Evolutionary conservation across 306 rosid genomes (phyloP), one percentile per base, ranked within the genome.

Genomic region (Pyrus bretschneideri): DNA sequence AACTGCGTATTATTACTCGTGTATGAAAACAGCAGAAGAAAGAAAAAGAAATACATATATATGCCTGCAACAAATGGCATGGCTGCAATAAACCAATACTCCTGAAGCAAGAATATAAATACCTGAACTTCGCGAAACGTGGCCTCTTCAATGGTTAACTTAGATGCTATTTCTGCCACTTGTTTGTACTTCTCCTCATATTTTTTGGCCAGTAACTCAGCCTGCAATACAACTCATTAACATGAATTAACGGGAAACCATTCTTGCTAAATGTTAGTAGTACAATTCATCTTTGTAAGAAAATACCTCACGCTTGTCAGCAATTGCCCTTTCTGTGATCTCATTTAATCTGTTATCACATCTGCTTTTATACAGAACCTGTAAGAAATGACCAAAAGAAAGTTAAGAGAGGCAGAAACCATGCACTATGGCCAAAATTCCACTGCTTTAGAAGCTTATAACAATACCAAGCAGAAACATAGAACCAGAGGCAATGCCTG

Each of bases 151-250:
- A 95, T 78, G 27, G 93, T 88, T 84, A 95, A 81, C 70, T 92
- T 95, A 19, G 98, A 95, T 65, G 97, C 95, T 82, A 89, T 87
- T 79, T 92, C 97, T 72, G 90, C 92, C 80, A 90, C 97, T 84
- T 95, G 97, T 84, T 90, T 95, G 85, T 92, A 92, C 71, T 83
- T 95, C 87, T 95, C 98, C 80, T 92, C 98, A 76, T 95, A 95
- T 79, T 92, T 95, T 81, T 90, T 92, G 54, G 75, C 83, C 77
- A 92, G 82, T 23, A 85, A 81, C 77, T 92, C 98, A 38, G 95
- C 95, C 98, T 95, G 91, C 70, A 85, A 81, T 44, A 25, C 31
- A 75, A 77, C 69, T 69, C 67, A 70, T 49, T n/a, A 54, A 55
- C 23, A 59, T 44, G 38, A 52, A 54, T 42, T 44, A 42, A 72